Base-by-base conservation (phyloP, 108 stramenopile species). In the Nitzschia sp. region DNA sequence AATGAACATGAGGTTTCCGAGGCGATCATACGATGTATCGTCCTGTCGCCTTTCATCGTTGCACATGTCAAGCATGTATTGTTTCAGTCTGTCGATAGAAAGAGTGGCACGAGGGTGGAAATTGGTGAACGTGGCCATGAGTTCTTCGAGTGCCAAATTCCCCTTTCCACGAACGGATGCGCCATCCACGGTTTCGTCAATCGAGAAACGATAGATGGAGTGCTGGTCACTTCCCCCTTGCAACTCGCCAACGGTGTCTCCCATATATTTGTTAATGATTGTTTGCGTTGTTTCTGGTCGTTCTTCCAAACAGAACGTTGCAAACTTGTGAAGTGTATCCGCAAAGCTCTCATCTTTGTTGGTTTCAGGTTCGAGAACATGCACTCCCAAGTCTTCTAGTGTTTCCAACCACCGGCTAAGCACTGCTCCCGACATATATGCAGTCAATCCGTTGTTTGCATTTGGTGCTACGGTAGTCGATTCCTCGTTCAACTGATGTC, bases 1-100 rank as follows among this genome's bases (percentile, higher is more conserved):
- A 58, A 88, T 83, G 39, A 80, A 79, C 84, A 88, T 88, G 43
- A 85, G 77, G 72, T 88, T 88, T 20, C 75, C 82, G 1, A 88
- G 72, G 19, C 70, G 51, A 37, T 21, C 54, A 54, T 74, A 83
- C 48, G 8, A 24, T 10, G 21, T 21, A 44, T 43, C 19, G 37
- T 62, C 43, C 19, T 71, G 64, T 41, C 58, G 57, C 11, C 57
- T 75, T 11, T 76, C 51, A 15, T 77, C 50, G 41, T 81, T 53
- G 34, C 84, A 85, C 83, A 85, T 85, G 3, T 57, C 60, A 8
- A 88, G 70, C 82, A 88, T 82, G 57, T 84, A 81, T 39, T 71
- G 55, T 72, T 71, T 66, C 20, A 88, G 66, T 59, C 71, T 79
- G 10, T 72, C 71, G 1, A 71, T 26, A 6, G 84, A 84, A 46